A percentile compares a stretch with the other conserved stretches of the same genome.
These are phyloP conservation scores for Diplogelasinospora grovesii DNA, from an alignment of 495 filamentous ascomycete species.

Conservation along the genomic window DNA sequence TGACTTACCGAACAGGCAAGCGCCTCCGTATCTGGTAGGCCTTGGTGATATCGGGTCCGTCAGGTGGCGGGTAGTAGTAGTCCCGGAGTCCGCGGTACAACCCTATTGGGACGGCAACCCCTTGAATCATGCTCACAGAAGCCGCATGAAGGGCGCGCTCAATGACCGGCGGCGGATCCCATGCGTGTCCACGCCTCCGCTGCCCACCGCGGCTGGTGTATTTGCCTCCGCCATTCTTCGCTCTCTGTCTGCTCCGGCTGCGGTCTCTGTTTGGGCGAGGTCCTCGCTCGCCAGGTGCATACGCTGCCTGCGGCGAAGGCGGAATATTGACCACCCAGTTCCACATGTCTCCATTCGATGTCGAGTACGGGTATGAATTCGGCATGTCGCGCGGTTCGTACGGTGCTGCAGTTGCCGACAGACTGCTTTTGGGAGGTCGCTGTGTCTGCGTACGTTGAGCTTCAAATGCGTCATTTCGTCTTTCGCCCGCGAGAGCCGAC, in stretches of 20 bases:
- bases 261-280: neutral
- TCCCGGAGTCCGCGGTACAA: constrained; percentile 19
- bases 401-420: constrained; percentile 9
- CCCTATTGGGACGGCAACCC: constrained; percentile 14
- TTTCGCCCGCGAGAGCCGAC: neutral
- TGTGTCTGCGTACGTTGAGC: constrained; percentile 10
- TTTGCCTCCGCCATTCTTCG: neutral
- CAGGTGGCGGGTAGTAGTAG: constrained; percentile 19
- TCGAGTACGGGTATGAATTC: constrained; percentile 4
- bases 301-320: constrained; percentile 10
- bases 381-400: constrained; percentile 1
- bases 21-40: constrained; percentile 24
- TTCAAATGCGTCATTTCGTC: too few relatives aligned
- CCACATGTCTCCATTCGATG: neutral
- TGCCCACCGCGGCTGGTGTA: constrained; percentile 1
- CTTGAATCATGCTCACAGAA: constrained; percentile 19
- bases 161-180: constrained; percentile 21
- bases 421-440: constrained; percentile 10
- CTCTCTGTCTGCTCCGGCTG: constrained; percentile 6
- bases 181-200: constrained; percentile 15
- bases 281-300: constrained; percentile 2
- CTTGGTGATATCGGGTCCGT: constrained; percentile 26
- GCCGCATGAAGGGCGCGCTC: constrained; percentile 22
- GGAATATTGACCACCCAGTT: constrained; percentile 17
- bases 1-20: constrained; percentile 30